Percentiles rank a stretch among this genome's conserved stretches.
These are phyloP conservation scores for Geosiphon pyriformis DNA, from an alignment of 192 early-diverging fungal species.

Conservation along the genomic window DNA sequence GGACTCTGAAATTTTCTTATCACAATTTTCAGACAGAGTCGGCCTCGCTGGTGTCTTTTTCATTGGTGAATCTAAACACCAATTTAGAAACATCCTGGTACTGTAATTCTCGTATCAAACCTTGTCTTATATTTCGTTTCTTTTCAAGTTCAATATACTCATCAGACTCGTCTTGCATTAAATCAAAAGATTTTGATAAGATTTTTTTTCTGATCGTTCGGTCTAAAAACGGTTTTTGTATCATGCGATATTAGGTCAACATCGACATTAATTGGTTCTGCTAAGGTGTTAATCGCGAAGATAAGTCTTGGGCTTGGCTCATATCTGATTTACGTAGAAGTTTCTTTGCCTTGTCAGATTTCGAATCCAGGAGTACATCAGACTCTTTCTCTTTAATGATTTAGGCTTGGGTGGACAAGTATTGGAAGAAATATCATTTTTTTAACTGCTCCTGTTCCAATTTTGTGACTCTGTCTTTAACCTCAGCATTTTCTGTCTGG, in stretches of 20 bases:
- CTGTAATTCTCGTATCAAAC: constrained; percentile 11
- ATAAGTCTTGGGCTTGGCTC: neutral
- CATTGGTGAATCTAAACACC: neutral
- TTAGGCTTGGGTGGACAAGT: constrained; percentile 1
- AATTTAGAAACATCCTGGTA: neutral
- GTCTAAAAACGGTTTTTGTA: neutral
- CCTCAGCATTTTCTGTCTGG: constrained; percentile 7
- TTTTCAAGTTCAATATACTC: neutral
- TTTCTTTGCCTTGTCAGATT: neutral
- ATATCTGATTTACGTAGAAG: constrained; percentile 5
- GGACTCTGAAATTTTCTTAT: neutral
- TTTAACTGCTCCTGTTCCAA: constrained; percentile 11
- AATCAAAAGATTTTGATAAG: neutral
- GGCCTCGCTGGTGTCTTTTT: neutral
- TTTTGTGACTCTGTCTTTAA: constrained; percentile 7
- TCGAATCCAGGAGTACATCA: neutral
- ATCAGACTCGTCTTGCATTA: neutral
- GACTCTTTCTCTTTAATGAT: neutral
- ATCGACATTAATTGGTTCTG: neutral
- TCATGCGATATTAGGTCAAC: neutral
- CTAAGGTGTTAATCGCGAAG: neutral
- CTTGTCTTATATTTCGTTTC: neutral
- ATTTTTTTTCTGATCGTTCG: neutral
- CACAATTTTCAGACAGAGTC: neutral
- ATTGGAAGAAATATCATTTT: constrained; percentile 17